phyloP scores from a whole-genome alignment of 2,329 filamentous ascomycete species.

The Aspergillus japonicus region DNA sequence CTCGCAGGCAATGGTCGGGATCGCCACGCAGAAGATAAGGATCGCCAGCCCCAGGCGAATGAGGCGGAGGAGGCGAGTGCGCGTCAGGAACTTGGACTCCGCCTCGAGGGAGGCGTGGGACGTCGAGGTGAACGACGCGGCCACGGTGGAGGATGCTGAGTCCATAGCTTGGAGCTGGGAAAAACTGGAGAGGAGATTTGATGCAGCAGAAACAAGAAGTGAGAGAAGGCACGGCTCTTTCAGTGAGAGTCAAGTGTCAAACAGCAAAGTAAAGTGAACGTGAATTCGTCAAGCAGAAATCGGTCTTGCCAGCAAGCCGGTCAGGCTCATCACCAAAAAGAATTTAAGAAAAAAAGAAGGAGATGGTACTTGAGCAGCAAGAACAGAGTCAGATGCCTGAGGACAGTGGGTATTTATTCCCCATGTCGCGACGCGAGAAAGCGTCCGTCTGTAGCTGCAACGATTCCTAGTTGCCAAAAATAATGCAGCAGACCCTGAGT shows the following conservation, averaged over 20 bases:
- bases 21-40: conserved; percentile 29
- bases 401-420: background rate
- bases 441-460: background rate
- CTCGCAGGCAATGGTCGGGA: conserved; percentile 38
- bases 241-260: background rate
- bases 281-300: background rate
- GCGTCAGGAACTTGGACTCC: conserved; percentile 38
- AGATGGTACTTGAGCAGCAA: background rate
- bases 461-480: conserved; percentile 1
- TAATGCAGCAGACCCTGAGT: background rate
- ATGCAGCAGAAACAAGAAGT: background rate
- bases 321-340: background rate
- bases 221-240: background rate
- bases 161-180: background rate
- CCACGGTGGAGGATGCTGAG: conserved; percentile 8
- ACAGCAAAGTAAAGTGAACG: background rate
- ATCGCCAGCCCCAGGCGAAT: conserved; percentile 35
- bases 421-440: no score
- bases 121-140: conserved; percentile 27
- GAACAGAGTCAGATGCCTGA: background rate
- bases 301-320: background rate
- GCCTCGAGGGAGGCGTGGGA: conserved; percentile 37
- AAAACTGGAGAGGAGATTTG: background rate
- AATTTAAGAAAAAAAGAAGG: background rate
- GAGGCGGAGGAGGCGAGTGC: conserved; percentile 34